Evolutionary conservation across 2,329 filamentous ascomycete genomes (phyloP).

Genomic region (Sarocladium strictum): DNA sequence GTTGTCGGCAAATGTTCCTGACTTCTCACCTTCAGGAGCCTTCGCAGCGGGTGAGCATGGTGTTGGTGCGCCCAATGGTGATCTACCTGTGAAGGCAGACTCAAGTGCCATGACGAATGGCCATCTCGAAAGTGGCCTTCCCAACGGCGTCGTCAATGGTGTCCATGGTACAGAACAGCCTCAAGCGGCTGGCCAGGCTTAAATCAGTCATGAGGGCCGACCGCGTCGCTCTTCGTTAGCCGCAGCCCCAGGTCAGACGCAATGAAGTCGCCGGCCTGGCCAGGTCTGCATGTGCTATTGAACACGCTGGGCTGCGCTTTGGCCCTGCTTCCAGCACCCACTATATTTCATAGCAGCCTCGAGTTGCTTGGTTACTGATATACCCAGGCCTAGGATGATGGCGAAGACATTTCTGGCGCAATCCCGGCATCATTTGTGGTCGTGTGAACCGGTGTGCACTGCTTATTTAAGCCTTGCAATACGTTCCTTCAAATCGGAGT

Average conservation of each 20-base stretch:
- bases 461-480: neutral
- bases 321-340: too few species aligned
- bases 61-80: neutral
- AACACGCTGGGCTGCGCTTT: too few species aligned
- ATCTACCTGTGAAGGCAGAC: neutral
- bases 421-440: too few species aligned
- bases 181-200: slow-evolving; percentile 2
- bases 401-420: too few species aligned
- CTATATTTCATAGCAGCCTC: too few species aligned
- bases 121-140: neutral
- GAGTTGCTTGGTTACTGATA: too few species aligned
- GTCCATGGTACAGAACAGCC: neutral
- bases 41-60: neutral
- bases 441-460: too few species aligned
- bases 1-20: slow-evolving; percentile 19
- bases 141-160: slow-evolving; percentile 10
- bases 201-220: neutral
- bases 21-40: slow-evolving; percentile 17
- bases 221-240: neutral
- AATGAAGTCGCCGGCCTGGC: neutral
- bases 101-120: neutral
- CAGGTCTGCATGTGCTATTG: too few species aligned
- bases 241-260: neutral
- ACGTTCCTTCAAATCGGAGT: neutral
- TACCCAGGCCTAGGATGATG: too few species aligned